phyloP scores from a whole-genome alignment of 805 yeast species.

The Kurtzmaniella cleridarum region DNA sequence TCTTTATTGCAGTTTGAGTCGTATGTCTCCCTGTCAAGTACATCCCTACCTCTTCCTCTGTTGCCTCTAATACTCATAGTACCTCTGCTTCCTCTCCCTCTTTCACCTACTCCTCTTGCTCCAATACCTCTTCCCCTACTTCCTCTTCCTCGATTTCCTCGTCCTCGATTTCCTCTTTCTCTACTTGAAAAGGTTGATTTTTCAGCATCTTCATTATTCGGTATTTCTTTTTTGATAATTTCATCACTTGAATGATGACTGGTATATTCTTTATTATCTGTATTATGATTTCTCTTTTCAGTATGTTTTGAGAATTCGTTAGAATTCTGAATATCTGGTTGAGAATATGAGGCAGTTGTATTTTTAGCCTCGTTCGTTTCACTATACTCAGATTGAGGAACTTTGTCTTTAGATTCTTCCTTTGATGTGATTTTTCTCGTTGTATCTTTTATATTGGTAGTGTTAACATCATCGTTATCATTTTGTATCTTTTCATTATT shows the following conservation, averaged over 20 bases:
- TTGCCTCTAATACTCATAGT: constrained; percentile 1
- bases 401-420: neutral
- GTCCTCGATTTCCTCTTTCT: constrained; percentile 5
- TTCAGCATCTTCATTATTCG: neutral
- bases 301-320: too few species aligned
- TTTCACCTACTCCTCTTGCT: constrained; percentile 14
- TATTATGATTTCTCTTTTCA: too few species aligned
- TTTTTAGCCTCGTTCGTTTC: neutral
- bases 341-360: too few species aligned
- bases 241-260: neutral
- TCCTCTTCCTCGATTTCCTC: constrained; percentile 11
- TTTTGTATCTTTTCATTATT: constrained; percentile 1
- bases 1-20: neutral
- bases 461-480: neutral
- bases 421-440: neutral
- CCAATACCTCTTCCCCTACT: constrained; percentile 13
- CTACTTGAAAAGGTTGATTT: too few species aligned
- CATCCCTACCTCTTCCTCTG: constrained; percentile 4
- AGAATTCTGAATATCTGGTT: too few species aligned
- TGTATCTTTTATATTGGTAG: too few species aligned
- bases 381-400: neutral
- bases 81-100: constrained; percentile 1
- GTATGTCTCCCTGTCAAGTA: constrained; percentile 2
- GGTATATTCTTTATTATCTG: too few species aligned
- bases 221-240: neutral